These are phyloP conservation scores for Blastobotrys elegans DNA, from an alignment of 1,139 yeast species.

Conservation along the genomic window DNA sequence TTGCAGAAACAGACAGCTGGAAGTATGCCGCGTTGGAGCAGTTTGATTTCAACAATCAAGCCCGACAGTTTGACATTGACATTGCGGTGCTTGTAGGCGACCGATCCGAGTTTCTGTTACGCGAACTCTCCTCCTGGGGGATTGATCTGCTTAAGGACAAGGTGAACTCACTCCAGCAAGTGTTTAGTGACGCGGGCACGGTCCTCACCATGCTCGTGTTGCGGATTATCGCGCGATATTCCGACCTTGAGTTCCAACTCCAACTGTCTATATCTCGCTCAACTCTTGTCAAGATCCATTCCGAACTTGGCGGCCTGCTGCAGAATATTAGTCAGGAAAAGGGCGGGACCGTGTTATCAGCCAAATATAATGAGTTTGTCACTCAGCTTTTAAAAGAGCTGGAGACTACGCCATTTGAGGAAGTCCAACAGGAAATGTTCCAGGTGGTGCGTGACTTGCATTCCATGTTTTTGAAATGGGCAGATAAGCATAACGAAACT, in stretches of 20 bases:
- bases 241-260: constrained; percentile 31
- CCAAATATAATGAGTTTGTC: constrained; percentile 32
- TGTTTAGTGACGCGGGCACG: constrained; percentile 31
- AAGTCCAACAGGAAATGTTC: constrained; percentile 35
- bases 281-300: constrained; percentile 34
- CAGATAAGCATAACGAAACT: constrained; percentile 14
- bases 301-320: constrained; percentile 30
- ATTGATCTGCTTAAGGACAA: constrained; percentile 30
- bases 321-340: constrained; percentile 5
- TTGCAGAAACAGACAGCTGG: constrained; percentile 31
- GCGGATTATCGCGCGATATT: constrained; percentile 28
- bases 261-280: constrained; percentile 34
- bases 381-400: constrained; percentile 31
- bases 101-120: constrained; percentile 28
- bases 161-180: constrained; percentile 20
- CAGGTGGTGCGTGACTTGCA: constrained; percentile 34
- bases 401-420: constrained; percentile 31
- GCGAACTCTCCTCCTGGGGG: constrained; percentile 31
- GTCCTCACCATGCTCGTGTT: constrained; percentile 33
- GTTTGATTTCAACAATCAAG: constrained; percentile 31
- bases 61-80: constrained; percentile 32
- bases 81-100: constrained; percentile 32
- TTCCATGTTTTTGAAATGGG: constrained; percentile 32
- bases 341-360: constrained; percentile 24
- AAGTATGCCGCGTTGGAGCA: constrained; percentile 27